Conservation (phyloP, 139 green algal species). For the Astrephomene gubernaculifera region DNA sequence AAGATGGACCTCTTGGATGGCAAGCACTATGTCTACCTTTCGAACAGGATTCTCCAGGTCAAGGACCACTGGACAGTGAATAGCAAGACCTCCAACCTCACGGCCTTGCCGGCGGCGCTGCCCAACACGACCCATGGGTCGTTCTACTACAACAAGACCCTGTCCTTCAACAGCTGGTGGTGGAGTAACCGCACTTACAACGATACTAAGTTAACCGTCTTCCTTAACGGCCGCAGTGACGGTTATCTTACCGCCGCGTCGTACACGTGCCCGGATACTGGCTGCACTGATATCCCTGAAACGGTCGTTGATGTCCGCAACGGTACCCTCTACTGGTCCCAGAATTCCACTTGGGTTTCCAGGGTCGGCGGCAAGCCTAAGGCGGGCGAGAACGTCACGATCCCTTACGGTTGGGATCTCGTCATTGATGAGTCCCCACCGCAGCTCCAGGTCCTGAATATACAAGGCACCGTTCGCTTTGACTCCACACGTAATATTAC, state of each 20-base stretch:
- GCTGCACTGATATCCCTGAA: constrained; percentile 7
- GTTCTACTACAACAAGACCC: constrained; percentile 47
- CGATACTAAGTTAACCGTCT: constrained; percentile 31
- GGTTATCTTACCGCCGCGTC: neutral
- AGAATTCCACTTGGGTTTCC: constrained; percentile 7
- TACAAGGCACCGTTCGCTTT: constrained; percentile 51
- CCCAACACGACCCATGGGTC: constrained; percentile 20
- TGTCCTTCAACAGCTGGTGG: constrained; percentile 13
- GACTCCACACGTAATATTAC: constrained; percentile 31
- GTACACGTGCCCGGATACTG: neutral
- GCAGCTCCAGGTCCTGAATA: neutral
- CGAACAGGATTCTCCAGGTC: constrained; percentile 14
- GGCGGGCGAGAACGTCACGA: constrained; percentile 25
- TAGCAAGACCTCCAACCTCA: neutral
- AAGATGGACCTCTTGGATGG: constrained; percentile 44
- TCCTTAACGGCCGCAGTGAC: constrained; percentile 9
- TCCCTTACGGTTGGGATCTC: constrained; percentile 53
- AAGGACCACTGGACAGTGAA: constrained; percentile 49
- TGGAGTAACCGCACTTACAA: constrained; percentile 52
- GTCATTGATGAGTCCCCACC: constrained; percentile 46
- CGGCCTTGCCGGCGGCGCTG: neutral
- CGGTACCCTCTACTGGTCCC: constrained; percentile 49
- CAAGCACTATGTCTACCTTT: constrained; percentile 5
- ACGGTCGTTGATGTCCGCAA: constrained; percentile 7
- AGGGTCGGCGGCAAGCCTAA: constrained; percentile 20